Evolutionary conservation across 495 filamentous ascomycete genomes (phyloP), one percentile per base, ranked within the genome.

Genomic region (Xylaria cubensis): DNA sequence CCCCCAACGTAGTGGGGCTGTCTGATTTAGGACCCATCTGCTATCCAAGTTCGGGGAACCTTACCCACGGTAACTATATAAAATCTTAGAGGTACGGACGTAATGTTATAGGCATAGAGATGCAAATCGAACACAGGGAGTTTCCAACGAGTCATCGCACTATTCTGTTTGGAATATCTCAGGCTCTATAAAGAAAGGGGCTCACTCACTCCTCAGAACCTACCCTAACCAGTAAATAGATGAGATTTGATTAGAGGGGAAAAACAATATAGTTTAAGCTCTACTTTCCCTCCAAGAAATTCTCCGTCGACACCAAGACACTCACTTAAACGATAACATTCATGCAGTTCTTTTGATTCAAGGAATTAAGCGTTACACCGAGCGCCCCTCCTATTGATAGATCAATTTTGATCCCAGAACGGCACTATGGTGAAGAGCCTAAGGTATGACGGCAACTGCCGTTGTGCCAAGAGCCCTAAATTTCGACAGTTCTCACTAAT

Each of bases 281-380:
- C n/a, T n/a, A n/a, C n/a, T n/a, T 84, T 4, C 61, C 41, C 5
- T 36, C 29, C 4, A 46, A 36, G n/a, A 21, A 50, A 21, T 50
- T 53, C 24, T 56, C 17, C 26, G 64, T 80, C 55, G 71, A 32
- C 29, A 66, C 83, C 55, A 77, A 78, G 55, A 77, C 75, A 2
- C 21, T 80, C 15, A 76, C 69, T 3, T 73, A 78, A 9, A 77
- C 56, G 0, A 17, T 8, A 7, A n/a, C 56, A n/a, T 39, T 13
- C 3, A 32, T 39, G 56, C 19, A n/a, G 4, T 36, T 36, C 0
- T 36, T 36, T 36, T 36, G 4, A 36, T 3, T 36, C 7, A 6
- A 36, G 34, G 34, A 36, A 36, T 6, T 6, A 3, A 3, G 4
- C 2, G n/a, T n/a, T n/a, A n/a, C n/a, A 29, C 26, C 26, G 26